Percentiles rank a stretch among this genome's conserved stretches.
phyloP scores from a whole-genome alignment of 2,329 filamentous ascomycete species.

The Sordariomycetes sp. region DNA sequence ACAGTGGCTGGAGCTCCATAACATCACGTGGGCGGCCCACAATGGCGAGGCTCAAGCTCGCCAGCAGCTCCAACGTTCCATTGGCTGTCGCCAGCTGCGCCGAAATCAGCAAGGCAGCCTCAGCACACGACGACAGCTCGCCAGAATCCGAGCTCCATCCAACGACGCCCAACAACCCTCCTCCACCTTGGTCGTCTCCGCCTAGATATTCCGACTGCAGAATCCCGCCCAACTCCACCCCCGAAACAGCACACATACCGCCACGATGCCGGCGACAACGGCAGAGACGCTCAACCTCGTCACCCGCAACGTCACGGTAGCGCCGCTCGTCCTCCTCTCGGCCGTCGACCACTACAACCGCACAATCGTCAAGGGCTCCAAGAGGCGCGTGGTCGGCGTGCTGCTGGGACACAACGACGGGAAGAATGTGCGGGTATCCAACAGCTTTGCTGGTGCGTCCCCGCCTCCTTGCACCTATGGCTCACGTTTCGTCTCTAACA shows the following conservation, averaged over 20 bases:
- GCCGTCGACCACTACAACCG: conserved; percentile 98
- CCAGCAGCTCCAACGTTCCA: neutral
- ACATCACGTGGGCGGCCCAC: neutral
- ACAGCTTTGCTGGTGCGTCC: conserved; percentile 84
- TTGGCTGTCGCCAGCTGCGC: neutral
- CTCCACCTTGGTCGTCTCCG: conserved; percentile 4
- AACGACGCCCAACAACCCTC: conserved; percentile 1
- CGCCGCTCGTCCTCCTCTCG: conserved; percentile 93
- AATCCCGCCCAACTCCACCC: conserved; percentile 7
- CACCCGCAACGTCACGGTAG: conserved; percentile 90
- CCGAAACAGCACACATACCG: conserved; percentile 1
- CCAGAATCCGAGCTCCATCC: conserved; percentile 8
- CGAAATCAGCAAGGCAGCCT: conserved; percentile 15
- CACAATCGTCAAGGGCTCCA: conserved; percentile 75
- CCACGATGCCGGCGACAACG: conserved; percentile 86
- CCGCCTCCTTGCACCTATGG: conserved; percentile 4
- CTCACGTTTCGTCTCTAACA: neutral
- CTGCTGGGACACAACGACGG: conserved; percentile 92
- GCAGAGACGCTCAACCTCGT: conserved; percentile 94
- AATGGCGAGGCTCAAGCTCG: conserved; percentile 9
- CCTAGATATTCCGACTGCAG: neutral
- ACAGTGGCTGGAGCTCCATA: neutral
- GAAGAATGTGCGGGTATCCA: conserved; percentile 91
- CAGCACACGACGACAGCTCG: conserved; percentile 11
- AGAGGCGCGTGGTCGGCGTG: conserved; percentile 84